Conservation (phyloP, 2,329 filamentous ascomycete genomes). For the Xylaria sp. region DNA sequence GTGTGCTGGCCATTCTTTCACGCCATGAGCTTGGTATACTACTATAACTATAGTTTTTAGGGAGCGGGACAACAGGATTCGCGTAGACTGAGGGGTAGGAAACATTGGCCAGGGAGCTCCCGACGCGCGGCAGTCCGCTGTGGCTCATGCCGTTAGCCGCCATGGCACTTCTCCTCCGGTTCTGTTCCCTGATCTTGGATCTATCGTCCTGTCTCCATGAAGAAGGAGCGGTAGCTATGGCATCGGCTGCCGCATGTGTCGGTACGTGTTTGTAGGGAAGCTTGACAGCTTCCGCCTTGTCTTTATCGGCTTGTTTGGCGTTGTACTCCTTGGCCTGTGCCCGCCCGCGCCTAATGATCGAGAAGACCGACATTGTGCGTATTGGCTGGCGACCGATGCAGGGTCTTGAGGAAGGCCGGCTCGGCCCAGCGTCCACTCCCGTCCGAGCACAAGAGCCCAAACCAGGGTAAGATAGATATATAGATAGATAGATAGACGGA, state of each 20-base stretch:
- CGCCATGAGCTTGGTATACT: slow-evolving; percentile 49
- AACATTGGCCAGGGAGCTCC: slow-evolving; percentile 59
- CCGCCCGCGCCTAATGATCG: slow-evolving; percentile 37
- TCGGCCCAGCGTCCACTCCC: slow-evolving; percentile 17
- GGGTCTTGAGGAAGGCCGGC: neutral
- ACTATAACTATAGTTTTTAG: slow-evolving; percentile 57
- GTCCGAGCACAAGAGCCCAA: slow-evolving; percentile 8
- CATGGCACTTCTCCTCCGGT: slow-evolving; percentile 61
- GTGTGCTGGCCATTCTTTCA: slow-evolving; percentile 36
- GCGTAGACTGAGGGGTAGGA: slow-evolving; percentile 57
- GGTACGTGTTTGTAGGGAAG: slow-evolving; percentile 68
- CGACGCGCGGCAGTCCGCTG: slow-evolving; percentile 54
- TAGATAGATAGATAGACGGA: slow-evolving; percentile 1
- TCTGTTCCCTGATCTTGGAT: slow-evolving; percentile 60
- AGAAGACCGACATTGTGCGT: slow-evolving; percentile 37
- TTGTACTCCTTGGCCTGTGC: slow-evolving; percentile 66
- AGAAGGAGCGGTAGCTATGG: slow-evolving; percentile 63
- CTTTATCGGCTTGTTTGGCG: slow-evolving; percentile 59
- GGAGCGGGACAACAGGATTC: slow-evolving; percentile 53
- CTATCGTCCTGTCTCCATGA: slow-evolving; percentile 61
- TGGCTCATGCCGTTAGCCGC: slow-evolving; percentile 51
- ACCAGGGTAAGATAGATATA: neutral
- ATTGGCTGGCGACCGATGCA: slow-evolving; percentile 5
- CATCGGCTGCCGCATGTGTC: slow-evolving; percentile 69
- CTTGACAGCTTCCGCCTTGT: slow-evolving; percentile 54